Evolutionary conservation across 2,329 filamentous ascomycete species (phyloP), one percentile per base, ranked within the genome.

Genomic region (Leptographium radiaticola): DNA sequence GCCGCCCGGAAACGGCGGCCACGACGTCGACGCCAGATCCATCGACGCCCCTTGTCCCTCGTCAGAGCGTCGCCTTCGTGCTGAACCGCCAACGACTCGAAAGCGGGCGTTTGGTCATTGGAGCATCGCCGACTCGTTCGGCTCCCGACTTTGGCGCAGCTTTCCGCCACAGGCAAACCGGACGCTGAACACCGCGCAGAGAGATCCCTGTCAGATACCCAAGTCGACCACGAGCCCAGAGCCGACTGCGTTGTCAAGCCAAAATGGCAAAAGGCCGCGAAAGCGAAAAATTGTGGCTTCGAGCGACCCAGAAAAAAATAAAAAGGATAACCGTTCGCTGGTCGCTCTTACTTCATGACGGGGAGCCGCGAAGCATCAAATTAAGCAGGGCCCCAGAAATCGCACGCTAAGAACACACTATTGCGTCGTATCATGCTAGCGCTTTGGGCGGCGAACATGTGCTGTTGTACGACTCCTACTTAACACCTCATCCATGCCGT

Each of bases 1-100:
- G 46, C 60, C 62, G 44, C 62, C 61, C 43, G 55, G 58, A 39
- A 55, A 54, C 16, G 58, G 56, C 36, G 57, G 49, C 53, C 53
- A 57, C 6, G 56, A 53, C 31, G 56, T 53, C 53, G 25, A 25
- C 25, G 25, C 25, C 25, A 25, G 25, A 25, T 25, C 25, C 25
- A 25, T 52, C 12, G 50, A 30, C 34, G 38, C 31, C 7, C 11
- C 25, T 20, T 20, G 25, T 31, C 25, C 16, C 43, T 16, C 43
- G 43, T 45, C 12, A 9, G 30, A 16, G 47, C 53, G 48, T 30
- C 45, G 40, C 49, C 44, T 40, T 40, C 13, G 52, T 44, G 11
- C 20, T 49, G 18, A 50, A 50, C 49, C 42, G 49, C 51, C 56
- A 20, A 42, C 49, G 47, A 46, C 43, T 40, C 31, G 34, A 39